A percentile compares a stretch with the other conserved stretches of the same genome.
phyloP scores from a whole-genome alignment of 371 early-diverging fungal species.

The Mucor racemosus region DNA sequence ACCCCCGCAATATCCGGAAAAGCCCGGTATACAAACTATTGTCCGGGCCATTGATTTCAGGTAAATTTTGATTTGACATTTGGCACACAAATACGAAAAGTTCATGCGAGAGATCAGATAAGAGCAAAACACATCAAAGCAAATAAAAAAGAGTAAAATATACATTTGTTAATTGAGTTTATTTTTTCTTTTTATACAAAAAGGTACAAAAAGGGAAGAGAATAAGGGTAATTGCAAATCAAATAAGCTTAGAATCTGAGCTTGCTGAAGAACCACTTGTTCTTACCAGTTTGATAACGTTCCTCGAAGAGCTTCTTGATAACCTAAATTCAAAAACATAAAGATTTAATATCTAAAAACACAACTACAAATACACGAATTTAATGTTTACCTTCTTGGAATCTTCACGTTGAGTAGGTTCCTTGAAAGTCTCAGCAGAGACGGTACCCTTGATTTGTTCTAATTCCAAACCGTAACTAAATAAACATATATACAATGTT shows the following conservation, averaged over 20 bases:
- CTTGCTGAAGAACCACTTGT: slow-evolving; percentile 99
- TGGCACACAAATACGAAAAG: too few relatives aligned
- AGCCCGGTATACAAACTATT: too few relatives aligned
- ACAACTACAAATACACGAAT: background rate
- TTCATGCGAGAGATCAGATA: background rate
- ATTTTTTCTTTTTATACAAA: slow-evolving; percentile 6
- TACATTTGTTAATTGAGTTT: slow-evolving; percentile 8
- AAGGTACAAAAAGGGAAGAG: slow-evolving; percentile 6
- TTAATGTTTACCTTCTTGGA: slow-evolving; percentile 76
- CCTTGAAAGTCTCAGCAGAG: slow-evolving; percentile 89
- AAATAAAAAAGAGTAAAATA: background rate
- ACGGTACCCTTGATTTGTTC: slow-evolving; percentile 88
- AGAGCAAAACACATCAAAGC: background rate
- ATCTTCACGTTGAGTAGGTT: slow-evolving; percentile 88
- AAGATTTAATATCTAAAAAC: background rate
- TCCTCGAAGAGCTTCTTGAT: slow-evolving; percentile 96
- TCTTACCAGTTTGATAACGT: slow-evolving; percentile 95
- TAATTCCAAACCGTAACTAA: slow-evolving; percentile 81
- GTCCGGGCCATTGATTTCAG: too few relatives aligned
- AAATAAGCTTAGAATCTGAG: slow-evolving; percentile 86
- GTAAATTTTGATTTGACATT: too few relatives aligned
- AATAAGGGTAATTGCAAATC: background rate
- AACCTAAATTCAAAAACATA: slow-evolving; percentile 40
- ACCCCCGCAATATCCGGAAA: too few relatives aligned
- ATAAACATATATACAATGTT: background rate